Base-by-base conservation (phyloP, 139 green algal genomes). In the Picochlorum costavermella region DNA sequence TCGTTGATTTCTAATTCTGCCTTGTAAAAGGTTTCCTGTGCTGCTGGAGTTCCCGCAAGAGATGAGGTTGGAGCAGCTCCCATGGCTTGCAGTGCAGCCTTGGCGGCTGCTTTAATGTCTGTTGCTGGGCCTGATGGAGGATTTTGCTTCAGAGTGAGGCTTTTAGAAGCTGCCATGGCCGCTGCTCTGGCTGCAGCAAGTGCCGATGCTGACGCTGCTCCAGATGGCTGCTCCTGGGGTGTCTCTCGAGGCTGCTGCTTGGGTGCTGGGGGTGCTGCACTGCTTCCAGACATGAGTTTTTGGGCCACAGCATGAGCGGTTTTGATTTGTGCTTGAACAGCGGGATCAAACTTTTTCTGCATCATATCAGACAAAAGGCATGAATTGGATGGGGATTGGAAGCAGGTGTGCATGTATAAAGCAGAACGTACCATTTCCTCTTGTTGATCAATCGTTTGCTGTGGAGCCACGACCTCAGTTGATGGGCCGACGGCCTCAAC, bases 1-100 rank as follows among this genome's bases (percentile, higher is more conserved):
- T 99, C 93, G 67, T 99, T 99, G 79, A 99, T 98, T 70, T 96
- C 92, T 45, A 99, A 69, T 75, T 98, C 93, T 10, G 81, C 72
- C 69, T 95, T 83, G 74, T 86, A 98, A 67, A 68, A 63, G 13
- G 53, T 20, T 49, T 64, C 17, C 14, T 33, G 33, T 33, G 51
- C 60, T 50, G 64, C 53, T 50, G 56, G 16, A 50, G 64, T 5
- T 48, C 44, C 64, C 56, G 70, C 56, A 17, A 12, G n/a, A 30
- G 17, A 31, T 20, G 29, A 20, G 25, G 61, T 31, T 2, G 17
- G 49, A 26, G 12, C 25, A 16, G 10, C 13, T 16, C 20, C 48
- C 14, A 65, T 65, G 30, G 37, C 5, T 13, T 16, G 30, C 60
- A 56, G 40, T 20, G 33, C 62, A 4, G 44, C n/a, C 26, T 63